Base-by-base conservation (phyloP, 2,329 filamentous ascomycete species). In the Aspergillus vadensis region DNA sequence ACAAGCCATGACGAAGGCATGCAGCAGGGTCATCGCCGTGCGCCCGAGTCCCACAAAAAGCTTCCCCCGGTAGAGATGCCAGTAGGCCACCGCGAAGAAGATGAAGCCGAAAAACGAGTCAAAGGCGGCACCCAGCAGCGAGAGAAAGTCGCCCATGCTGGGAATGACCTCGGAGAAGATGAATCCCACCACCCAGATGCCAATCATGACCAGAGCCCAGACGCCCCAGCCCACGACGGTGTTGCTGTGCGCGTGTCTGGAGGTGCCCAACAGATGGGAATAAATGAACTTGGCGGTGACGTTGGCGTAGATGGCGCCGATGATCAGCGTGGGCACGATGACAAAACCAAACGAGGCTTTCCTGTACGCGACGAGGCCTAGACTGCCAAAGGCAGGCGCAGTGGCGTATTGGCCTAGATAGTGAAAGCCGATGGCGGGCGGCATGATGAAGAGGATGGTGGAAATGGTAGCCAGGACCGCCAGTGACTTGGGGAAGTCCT, bases 31-130 rank as follows among this genome's bases (percentile, higher is more conserved):
- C 77, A 81, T 77, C 5, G 78, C 62, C 6, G 74, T 74, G 57
- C 79, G 73, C 0, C 65, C 59, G 0, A 70, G 51, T 2, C 76
- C 73, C 1, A 55, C 51, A 55, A 81, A 83, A 21, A 82, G 61
- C 4, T 68, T 70, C 0, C 76, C 73, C 47, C 70, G 69, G 64
- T 80, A 78, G 5, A 83, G 56, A 49, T 81, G 77, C 70, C 75
- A 82, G 68, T 82, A 82, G 1, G 80, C 81, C 8, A 82, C 70
- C 4, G 81, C 80, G 55, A 82, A 82, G 70, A 79, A 83, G 61
- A 82, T 82, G 68, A 82, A 82, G 1, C 80, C 81, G 59, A 82
- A 82, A 69, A 82, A 82, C 1, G 77, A 80, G 64, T 82, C 80
- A 59, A 82, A 82, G 0, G 79, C 79, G 0, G 80, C 79, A 7